Percentiles rank a stretch among this genome's conserved stretches.
phyloP scores from a whole-genome alignment of 1,284 basidiomycete species.

The Mrakiaceae sp. region DNA sequence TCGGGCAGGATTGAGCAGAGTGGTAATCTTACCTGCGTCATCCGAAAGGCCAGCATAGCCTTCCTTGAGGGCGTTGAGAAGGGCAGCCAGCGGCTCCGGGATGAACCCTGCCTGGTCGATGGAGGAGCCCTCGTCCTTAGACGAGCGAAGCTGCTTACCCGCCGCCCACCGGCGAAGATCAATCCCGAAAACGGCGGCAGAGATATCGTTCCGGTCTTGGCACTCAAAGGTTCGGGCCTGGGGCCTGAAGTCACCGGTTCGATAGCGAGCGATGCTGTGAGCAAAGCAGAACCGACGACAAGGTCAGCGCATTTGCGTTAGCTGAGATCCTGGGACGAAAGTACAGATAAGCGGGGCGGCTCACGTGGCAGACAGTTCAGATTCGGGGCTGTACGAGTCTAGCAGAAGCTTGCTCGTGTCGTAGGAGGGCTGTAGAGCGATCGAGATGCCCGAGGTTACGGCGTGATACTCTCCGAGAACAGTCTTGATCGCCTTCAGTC shows the following conservation, averaged over 20 bases:
- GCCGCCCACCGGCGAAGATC: conserved; percentile 73
- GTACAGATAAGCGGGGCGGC: background rate
- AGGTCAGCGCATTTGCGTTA: conserved; percentile 17
- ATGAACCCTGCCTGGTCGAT: conserved; percentile 29
- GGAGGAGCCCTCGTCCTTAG: conserved; percentile 41
- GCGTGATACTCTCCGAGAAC: conserved; percentile 12
- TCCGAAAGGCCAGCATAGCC: conserved; percentile 53
- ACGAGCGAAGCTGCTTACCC: conserved; percentile 45
- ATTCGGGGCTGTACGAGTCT: conserved; percentile 71
- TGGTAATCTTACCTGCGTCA: conserved; percentile 47
- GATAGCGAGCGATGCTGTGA: conserved; percentile 68
- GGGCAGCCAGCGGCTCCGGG: conserved; percentile 60
- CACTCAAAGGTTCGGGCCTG: conserved; percentile 49
- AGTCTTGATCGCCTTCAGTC: conserved; percentile 69
- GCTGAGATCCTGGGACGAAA: background rate
- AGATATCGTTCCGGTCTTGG: too few relatives aligned
- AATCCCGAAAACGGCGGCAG: conserved; percentile 73
- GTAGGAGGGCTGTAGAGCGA: background rate
- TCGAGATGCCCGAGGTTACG: conserved; percentile 14
- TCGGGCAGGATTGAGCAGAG: conserved; percentile 5
- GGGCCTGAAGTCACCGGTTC: conserved; percentile 80
- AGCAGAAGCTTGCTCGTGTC: conserved; percentile 59
- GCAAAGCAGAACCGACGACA: conserved; percentile 13
- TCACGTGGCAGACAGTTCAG: conserved; percentile 51
- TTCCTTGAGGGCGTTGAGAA: conserved; percentile 53